Evolutionary conservation across 2,329 filamentous ascomycete species (phyloP).

Genomic region (Neurospora sp.): DNA sequence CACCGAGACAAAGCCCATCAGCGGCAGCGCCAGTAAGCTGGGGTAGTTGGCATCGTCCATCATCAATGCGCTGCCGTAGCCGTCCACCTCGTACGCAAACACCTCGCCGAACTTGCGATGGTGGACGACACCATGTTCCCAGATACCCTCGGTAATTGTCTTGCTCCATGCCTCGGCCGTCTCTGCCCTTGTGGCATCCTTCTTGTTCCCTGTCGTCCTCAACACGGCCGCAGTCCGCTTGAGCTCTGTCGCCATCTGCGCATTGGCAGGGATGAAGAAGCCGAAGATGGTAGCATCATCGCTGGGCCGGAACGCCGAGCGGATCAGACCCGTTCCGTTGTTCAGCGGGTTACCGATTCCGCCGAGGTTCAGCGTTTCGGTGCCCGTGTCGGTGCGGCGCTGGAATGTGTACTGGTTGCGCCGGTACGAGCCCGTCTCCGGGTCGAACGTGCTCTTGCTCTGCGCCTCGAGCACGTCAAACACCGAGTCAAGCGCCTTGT

Average conservation of each 20-base stretch:
- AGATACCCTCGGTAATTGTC: slow-evolving; percentile 64
- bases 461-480: slow-evolving; percentile 69
- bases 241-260: slow-evolving; percentile 89
- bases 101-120: slow-evolving; percentile 68
- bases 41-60: slow-evolving; percentile 91
- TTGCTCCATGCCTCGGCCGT: slow-evolving; percentile 48
- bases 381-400: slow-evolving; percentile 68
- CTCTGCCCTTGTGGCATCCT: slow-evolving; percentile 41
- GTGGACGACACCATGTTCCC: slow-evolving; percentile 71
- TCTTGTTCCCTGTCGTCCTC: slow-evolving; percentile 37
- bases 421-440: slow-evolving; percentile 50
- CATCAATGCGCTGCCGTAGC: slow-evolving; percentile 69
- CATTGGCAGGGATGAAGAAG: slow-evolving; percentile 91
- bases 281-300: slow-evolving; percentile 92
- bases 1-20: slow-evolving; percentile 62
- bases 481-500: slow-evolving; percentile 63
- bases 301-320: slow-evolving; percentile 87
- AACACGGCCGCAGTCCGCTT: slow-evolving; percentile 63
- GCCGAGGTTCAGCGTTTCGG: slow-evolving; percentile 74
- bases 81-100: slow-evolving; percentile 82
- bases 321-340: slow-evolving; percentile 70
- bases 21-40: slow-evolving; percentile 65
- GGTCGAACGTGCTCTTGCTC: slow-evolving; percentile 69
- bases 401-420: slow-evolving; percentile 82
- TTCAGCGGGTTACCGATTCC: slow-evolving; percentile 91